These are phyloP conservation scores for Orobanche coerulescens DNA, from an alignment of 257 asterid genomes.

Conservation along the genomic window DNA sequence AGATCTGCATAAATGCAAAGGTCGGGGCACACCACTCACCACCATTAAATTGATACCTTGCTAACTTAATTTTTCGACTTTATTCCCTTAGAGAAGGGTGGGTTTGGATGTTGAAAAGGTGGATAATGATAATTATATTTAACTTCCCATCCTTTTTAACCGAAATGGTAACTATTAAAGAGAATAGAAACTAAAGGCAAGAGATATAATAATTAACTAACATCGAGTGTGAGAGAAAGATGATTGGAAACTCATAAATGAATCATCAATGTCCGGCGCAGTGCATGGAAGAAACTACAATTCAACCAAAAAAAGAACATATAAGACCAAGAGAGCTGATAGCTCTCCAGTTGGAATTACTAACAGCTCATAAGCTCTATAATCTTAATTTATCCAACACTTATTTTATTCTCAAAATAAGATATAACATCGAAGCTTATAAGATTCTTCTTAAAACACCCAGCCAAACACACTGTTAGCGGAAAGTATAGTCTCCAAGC, in stretches of 20 bases:
- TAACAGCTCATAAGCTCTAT: neutral
- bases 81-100: neutral
- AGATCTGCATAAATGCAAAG: neutral
- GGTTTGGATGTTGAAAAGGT: neutral
- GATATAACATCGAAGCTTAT: neutral
- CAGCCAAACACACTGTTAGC: neutral
- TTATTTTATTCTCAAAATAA: too few species aligned
- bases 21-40: neutral
- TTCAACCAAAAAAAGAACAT: neutral
- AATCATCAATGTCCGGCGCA: neutral
- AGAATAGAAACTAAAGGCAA: neutral
- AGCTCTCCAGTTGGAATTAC: neutral
- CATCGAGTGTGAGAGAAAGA: neutral
- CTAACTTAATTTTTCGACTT: neutral
- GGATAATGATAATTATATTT: neutral
- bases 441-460: too few species aligned
- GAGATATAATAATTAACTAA: neutral
- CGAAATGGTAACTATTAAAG: neutral
- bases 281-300: neutral
- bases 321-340: neutral
- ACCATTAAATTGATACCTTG: neutral
- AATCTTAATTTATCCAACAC: neutral
- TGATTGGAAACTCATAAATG: neutral
- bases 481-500: too few species aligned
- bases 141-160: constrained; percentile 15